A percentile compares a stretch with the other conserved stretches of the same genome.
Conservation (phyloP, 140 eudicot species). For the Oenanthe javanica region DNA sequence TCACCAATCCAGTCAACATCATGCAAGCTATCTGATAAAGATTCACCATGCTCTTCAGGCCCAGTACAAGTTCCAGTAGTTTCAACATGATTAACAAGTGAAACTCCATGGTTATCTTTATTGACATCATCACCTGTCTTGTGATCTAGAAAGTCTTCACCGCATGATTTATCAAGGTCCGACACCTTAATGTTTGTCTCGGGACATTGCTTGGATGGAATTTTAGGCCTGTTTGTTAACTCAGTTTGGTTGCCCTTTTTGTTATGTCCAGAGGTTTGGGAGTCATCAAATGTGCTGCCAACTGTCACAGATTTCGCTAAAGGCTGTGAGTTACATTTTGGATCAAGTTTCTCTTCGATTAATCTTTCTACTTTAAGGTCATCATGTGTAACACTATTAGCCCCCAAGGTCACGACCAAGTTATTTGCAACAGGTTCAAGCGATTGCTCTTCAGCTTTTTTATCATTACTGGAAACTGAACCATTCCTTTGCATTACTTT, state of each 20-base stretch:
- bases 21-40: slow-evolving; percentile 37
- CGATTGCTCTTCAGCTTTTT: slow-evolving; percentile 14
- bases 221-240: slow-evolving; percentile 5
- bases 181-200: not conserved
- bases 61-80: slow-evolving; percentile 16
- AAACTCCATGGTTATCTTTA: slow-evolving; percentile 22
- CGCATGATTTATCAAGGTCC: slow-evolving; percentile 25
- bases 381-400: slow-evolving; percentile 16
- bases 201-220: slow-evolving; percentile 10
- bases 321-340: slow-evolving; percentile 22
- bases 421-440: slow-evolving; percentile 18
- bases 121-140: slow-evolving; percentile 15
- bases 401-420: slow-evolving; percentile 6
- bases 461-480: slow-evolving; percentile 12
- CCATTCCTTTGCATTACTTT: slow-evolving; percentile 22
- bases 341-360: slow-evolving; percentile 21
- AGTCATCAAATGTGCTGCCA: not conserved
- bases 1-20: slow-evolving; percentile 73
- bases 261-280: slow-evolving; percentile 3
- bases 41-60: slow-evolving; percentile 20
- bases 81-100: slow-evolving; percentile 21
- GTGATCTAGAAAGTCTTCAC: slow-evolving; percentile 19
- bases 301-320: slow-evolving; percentile 1
- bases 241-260: slow-evolving; percentile 6
- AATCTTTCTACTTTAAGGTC: slow-evolving; percentile 26